Percentiles rank a stretch among this genome's conserved stretches.
Conservation (phyloP, 2,329 filamentous ascomycete species). For the Diatrype stigma region DNA sequence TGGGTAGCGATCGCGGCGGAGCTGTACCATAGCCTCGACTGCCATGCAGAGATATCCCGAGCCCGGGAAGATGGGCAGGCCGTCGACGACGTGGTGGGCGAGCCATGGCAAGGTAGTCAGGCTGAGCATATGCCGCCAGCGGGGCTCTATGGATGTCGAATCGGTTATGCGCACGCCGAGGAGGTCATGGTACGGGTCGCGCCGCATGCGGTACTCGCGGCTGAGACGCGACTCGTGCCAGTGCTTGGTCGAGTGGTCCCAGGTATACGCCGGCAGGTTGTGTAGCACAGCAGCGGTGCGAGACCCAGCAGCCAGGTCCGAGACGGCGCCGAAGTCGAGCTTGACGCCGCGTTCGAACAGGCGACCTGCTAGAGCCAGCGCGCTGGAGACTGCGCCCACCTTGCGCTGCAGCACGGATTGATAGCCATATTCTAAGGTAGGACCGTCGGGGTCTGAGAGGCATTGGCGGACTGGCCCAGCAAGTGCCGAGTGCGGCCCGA, state of each 20-base stretch:
- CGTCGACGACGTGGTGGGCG: conserved; percentile 13
- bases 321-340: neutral
- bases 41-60: conserved; percentile 15
- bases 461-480: conserved; percentile 15
- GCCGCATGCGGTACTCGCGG: conserved; percentile 4
- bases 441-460: neutral
- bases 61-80: conserved; percentile 14
- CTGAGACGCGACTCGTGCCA: conserved; percentile 10
- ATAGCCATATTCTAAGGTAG: conserved; percentile 2
- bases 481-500: conserved; percentile 22
- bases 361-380: neutral
- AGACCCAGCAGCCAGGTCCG: neutral
- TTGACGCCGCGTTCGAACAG: conserved; percentile 5
- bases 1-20: conserved; percentile 1
- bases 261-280: conserved; percentile 9
- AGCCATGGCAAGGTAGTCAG: conserved; percentile 15
- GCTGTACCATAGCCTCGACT: conserved; percentile 11
- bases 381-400: conserved; percentile 1
- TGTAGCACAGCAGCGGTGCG: conserved; percentile 1
- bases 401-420: conserved; percentile 3
- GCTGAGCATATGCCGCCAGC: conserved; percentile 9
- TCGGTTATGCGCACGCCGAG: conserved; percentile 5
- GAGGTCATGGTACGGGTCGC: conserved; percentile 10
- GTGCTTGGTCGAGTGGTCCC: conserved; percentile 13
- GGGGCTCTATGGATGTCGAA: conserved; percentile 2